These are phyloP conservation scores for Colletotrichum euphorbiae DNA, from an alignment of 2,329 filamentous ascomycete species.

Conservation along the genomic window DNA sequence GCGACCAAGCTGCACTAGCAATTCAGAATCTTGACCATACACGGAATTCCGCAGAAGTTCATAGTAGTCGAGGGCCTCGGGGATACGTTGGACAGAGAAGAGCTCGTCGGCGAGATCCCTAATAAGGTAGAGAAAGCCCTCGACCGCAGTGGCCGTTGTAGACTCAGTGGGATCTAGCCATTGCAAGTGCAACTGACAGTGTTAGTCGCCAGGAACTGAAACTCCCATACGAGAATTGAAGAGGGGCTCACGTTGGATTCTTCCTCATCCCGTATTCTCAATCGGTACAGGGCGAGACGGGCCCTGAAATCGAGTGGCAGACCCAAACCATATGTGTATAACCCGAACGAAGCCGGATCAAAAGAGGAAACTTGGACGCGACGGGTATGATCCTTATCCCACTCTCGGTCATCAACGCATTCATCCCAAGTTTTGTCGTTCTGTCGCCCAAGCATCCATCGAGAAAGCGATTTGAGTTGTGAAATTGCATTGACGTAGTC, in stretches of 20 bases:
- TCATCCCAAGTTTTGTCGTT: constrained; percentile 80
- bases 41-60: constrained; percentile 63
- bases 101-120: constrained; percentile 70
- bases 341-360: constrained; percentile 62
- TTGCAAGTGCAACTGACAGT: constrained; percentile 70
- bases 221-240: not conserved
- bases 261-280: constrained; percentile 73
- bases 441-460: constrained; percentile 84
- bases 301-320: constrained; percentile 86
- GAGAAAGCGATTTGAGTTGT: constrained; percentile 76
- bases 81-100: constrained; percentile 50
- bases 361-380: constrained; percentile 73
- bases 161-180: constrained; percentile 70
- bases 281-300: constrained; percentile 85
- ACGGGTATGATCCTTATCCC: constrained; percentile 80
- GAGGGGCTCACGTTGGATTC: constrained; percentile 77
- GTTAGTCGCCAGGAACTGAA: constrained; percentile 32
- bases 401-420: constrained; percentile 85
- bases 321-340: constrained; percentile 74
- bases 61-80: constrained; percentile 66
- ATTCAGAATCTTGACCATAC: constrained; percentile 62
- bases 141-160: constrained; percentile 34
- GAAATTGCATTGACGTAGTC: constrained; percentile 74
- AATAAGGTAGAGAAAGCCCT: constrained; percentile 81
- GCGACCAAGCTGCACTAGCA: constrained; percentile 68